Base-by-base conservation (phyloP, 257 asterid genomes). In the Pogostemon cablin region DNA sequence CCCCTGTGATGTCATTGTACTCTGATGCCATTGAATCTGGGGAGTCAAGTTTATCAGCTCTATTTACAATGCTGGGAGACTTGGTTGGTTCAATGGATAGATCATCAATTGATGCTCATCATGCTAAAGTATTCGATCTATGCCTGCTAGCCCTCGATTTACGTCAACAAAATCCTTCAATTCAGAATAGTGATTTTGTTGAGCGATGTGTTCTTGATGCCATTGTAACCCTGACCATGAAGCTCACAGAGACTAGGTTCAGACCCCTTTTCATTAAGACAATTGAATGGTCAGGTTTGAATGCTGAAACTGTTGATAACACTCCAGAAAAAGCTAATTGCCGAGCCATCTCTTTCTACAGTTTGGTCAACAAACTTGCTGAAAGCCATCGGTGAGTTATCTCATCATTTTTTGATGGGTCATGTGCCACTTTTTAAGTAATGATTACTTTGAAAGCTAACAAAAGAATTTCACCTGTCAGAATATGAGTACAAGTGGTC, bases 61-160 rank as follows among this genome's bases (percentile, higher is more conserved):
- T 81, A 59, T 91, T 91, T 79, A 92, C 86, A 77, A 87, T 93
- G 93, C 84, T 93, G 9, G 86, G 80, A 32, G 80, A 79, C 79
- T 78, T 91, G 82, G 84, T 86, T 72, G 68, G 77, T 80, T 73
- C 89, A 62, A 89, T 91, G 99, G 95, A 89, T 76, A 93, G 83
- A 83, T 79, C 96, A 74, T 81, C 96, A 8, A 55, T 86, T 67
- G 80, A 78, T 72, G 85, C 85, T 57, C 85, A 91, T 77, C 91
- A 91, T 81, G 90, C 81, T 25, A 90, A 81, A 75, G 79, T 93
- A 37, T 93, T 91, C 34, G 96, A 89, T 76, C 71, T 87, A 75
- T 90, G 99, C 82, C 80, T 93, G 81, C 82, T 78, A 73, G 98
- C 96, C 69, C 99, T 93, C 73, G 98, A 89, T 84, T 84, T 91